Evolutionary conservation across 805 yeast species (phyloP).

Genomic region (Nakazawaea pomicola): DNA sequence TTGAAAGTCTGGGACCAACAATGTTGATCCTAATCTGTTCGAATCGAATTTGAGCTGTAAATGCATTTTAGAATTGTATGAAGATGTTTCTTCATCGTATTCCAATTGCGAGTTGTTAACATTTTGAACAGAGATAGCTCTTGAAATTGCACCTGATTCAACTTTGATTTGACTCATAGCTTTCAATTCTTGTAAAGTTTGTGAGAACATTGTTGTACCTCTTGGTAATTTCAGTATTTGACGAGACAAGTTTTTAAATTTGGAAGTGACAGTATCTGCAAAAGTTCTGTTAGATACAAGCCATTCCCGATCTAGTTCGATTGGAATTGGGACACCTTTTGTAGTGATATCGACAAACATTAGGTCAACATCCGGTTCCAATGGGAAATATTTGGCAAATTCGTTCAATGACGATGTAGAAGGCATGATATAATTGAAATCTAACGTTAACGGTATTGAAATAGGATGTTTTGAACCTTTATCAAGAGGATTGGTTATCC

Average conservation of each 20-base stretch:
- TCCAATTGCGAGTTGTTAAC: conserved; percentile 15
- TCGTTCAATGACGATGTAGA: background rate
- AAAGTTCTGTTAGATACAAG: conserved; percentile 22
- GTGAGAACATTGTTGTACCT: background rate
- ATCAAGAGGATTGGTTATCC: background rate
- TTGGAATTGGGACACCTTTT: conserved; percentile 49
- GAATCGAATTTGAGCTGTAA: conserved; percentile 37
- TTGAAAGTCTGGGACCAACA: conserved; percentile 51
- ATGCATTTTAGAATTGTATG: conserved; percentile 30
- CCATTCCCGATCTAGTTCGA: conserved; percentile 29
- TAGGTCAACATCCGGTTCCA: conserved; percentile 16
- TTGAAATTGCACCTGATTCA: conserved; percentile 20
- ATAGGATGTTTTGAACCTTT: background rate
- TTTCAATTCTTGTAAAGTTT: conserved; percentile 6
- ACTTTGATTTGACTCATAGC: conserved; percentile 18
- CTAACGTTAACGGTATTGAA: conserved; percentile 3
- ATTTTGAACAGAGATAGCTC: conserved; percentile 21
- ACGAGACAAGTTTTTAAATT: conserved; percentile 17
- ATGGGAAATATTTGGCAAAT: background rate
- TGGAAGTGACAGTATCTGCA: conserved; percentile 18
- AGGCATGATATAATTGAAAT: conserved; percentile 7
- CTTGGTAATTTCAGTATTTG: background rate
- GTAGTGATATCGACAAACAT: conserved; percentile 49
- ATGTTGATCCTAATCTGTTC: conserved; percentile 29
- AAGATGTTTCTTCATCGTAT: conserved; percentile 11